Percentiles rank a stretch among this genome's conserved stretches.
Evolutionary conservation across 495 filamentous ascomycete species (phyloP).

Genomic region (Neurospora hispaniola): DNA sequence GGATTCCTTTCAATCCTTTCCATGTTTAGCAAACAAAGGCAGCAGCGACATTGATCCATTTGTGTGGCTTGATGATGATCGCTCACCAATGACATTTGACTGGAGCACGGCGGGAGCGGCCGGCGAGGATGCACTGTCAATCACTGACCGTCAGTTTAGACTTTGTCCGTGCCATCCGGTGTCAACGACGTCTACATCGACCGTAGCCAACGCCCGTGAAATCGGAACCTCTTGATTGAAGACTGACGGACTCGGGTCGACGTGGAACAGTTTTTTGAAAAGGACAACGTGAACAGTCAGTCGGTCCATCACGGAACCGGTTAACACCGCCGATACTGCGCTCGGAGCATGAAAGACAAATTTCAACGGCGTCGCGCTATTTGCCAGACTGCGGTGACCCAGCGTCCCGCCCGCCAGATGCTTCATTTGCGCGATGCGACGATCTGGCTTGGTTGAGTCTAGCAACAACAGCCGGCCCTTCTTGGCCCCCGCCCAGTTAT

Average conservation of each 20-base stretch:
- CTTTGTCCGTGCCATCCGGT: background rate
- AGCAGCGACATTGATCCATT: background rate
- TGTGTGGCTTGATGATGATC: background rate
- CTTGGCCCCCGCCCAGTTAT: background rate
- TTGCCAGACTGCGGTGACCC: background rate
- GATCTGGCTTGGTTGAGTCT: background rate
- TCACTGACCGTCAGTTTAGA: background rate
- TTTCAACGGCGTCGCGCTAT: background rate
- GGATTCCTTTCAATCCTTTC: background rate
- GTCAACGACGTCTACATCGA: background rate
- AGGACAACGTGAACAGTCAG: background rate
- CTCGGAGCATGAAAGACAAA: background rate
- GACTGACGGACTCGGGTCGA: background rate
- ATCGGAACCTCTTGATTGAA: background rate
- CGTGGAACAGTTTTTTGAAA: background rate
- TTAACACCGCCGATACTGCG: background rate
- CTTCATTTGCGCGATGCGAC: background rate
- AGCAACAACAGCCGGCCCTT: background rate
- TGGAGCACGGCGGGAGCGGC: background rate
- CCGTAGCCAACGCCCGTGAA: background rate
- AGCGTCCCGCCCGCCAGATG: background rate
- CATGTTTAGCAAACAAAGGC: background rate
- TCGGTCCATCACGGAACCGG: background rate
- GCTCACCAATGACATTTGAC: background rate
- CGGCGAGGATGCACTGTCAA: background rate